These are phyloP conservation scores for Colletotrichum sojae DNA, from an alignment of 2,329 filamentous ascomycete genomes.

Conservation along the genomic window DNA sequence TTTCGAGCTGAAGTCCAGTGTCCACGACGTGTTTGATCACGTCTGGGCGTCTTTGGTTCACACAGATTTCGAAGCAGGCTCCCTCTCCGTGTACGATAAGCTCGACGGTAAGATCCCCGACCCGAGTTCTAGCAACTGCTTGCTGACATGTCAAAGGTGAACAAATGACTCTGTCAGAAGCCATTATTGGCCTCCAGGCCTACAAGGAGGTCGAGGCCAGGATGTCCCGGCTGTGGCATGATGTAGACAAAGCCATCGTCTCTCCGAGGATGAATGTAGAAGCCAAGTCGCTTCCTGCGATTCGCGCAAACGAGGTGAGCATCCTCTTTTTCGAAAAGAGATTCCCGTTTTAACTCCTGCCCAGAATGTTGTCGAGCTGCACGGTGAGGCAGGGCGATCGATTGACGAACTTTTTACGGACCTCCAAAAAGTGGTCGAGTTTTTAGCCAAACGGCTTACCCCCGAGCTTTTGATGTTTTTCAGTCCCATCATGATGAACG, in stretches of 20 bases:
- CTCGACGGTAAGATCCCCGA: conserved; percentile 61
- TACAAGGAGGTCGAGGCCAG: conserved; percentile 74
- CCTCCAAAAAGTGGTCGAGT: conserved; percentile 65
- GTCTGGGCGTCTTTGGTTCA: conserved; percentile 80
- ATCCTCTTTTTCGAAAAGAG: not conserved
- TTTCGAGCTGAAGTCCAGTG: conserved; percentile 75
- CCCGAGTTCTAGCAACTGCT: not conserved
- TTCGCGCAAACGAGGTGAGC: conserved; percentile 50
- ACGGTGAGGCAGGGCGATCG: conserved; percentile 59
- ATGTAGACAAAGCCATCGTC: conserved; percentile 73
- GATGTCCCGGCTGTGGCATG: conserved; percentile 73
- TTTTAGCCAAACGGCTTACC: conserved; percentile 67
- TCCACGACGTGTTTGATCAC: conserved; percentile 76
- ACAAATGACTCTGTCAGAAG: conserved; percentile 67
- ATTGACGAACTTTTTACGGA: conserved; percentile 68
- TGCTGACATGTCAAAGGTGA: conserved; percentile 57
- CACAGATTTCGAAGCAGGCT: conserved; percentile 69
- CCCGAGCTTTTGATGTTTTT: conserved; percentile 71
- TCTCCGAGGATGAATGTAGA: conserved; percentile 69
- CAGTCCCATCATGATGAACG: conserved; percentile 78
- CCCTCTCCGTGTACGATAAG: conserved; percentile 69
- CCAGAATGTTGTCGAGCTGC: conserved; percentile 60
- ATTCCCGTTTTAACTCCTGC: conserved; percentile 38
- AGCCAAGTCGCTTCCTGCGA: conserved; percentile 50
- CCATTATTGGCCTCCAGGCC: conserved; percentile 68